These are phyloP conservation scores for Colletotrichum acutatum DNA, from an alignment of 2,329 filamentous ascomycete species.

Conservation along the genomic window DNA sequence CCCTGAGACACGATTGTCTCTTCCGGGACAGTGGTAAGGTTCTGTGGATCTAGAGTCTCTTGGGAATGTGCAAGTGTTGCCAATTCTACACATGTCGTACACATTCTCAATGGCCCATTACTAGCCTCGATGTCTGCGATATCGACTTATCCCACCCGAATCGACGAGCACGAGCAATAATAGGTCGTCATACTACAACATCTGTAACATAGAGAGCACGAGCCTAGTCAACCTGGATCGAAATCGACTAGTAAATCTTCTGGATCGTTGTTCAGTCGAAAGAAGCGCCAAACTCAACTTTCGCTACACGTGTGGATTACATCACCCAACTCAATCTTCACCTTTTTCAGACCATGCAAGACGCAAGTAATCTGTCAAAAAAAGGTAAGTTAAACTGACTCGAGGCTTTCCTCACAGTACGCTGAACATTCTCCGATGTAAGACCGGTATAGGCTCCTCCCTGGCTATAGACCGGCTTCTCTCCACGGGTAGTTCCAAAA, in stretches of 20 bases:
- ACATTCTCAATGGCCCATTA: too few species aligned
- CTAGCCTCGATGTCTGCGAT: too few species aligned
- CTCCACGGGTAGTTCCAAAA: too few species aligned
- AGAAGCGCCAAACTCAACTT: neutral
- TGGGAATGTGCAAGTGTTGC: neutral
- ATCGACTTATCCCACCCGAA: too few species aligned
- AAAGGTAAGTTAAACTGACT: neutral
- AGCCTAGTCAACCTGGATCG: neutral
- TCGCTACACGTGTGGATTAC: too few species aligned
- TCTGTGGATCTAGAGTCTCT: neutral
- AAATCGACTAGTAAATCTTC: neutral
- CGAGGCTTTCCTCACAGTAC: neutral
- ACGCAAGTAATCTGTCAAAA: neutral
- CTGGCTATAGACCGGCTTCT: too few species aligned
- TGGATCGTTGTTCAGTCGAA: neutral
- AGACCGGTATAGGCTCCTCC: neutral
- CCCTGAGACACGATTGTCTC: neutral
- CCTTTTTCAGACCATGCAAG: neutral
- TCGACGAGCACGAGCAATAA: too few species aligned
- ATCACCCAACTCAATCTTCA: too few species aligned
- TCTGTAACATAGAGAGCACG: neutral
- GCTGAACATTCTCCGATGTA: neutral
- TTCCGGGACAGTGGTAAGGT: neutral
- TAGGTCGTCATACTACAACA: neutral
- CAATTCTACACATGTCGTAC: too few species aligned